Conservation (phyloP, 345 rosid species). For the Erucastrum elatum region DNA sequence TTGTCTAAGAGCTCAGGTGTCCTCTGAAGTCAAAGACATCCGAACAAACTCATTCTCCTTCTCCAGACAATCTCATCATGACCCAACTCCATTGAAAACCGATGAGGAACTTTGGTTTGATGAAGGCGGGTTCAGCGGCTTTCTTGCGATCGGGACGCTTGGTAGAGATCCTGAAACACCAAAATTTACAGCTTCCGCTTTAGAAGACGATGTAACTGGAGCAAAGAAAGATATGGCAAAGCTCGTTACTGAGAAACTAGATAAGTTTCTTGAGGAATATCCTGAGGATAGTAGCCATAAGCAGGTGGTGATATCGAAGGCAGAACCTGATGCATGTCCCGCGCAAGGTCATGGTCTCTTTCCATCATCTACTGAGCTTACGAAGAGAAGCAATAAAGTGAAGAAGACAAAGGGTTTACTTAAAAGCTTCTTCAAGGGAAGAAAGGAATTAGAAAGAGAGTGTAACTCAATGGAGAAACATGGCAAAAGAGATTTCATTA, state of each 20-base stretch:
- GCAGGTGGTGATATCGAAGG: background rate
- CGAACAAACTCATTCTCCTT: conserved; percentile 39
- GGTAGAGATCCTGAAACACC: conserved; percentile 40
- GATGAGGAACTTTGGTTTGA: conserved; percentile 16
- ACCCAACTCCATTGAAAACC: background rate
- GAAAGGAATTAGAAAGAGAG: conserved; percentile 1
- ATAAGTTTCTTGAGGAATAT: conserved; percentile 26
- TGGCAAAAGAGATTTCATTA: conserved; percentile 6
- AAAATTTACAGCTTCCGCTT: conserved; percentile 8
- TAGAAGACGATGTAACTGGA: conserved; percentile 12
- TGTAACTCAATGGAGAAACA: conserved; percentile 19
- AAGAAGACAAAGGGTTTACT: conserved; percentile 18
- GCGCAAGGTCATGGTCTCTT: conserved; percentile 10
- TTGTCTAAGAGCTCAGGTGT: conserved; percentile 19
- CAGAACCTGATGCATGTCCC: background rate
- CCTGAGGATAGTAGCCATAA: background rate
- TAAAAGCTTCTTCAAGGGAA: conserved; percentile 18
- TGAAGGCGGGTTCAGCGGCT: conserved; percentile 30
- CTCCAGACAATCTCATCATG: conserved; percentile 15
- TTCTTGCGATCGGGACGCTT: conserved; percentile 29
- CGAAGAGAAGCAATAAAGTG: background rate
- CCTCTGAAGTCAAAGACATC: conserved; percentile 28
- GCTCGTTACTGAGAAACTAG: conserved; percentile 31
- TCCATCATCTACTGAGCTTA: conserved; percentile 1
- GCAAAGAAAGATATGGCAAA: background rate